Conservation (phyloP, 176 grass and related monocot genomes). For the Dendrocalamus sinicus region DNA sequence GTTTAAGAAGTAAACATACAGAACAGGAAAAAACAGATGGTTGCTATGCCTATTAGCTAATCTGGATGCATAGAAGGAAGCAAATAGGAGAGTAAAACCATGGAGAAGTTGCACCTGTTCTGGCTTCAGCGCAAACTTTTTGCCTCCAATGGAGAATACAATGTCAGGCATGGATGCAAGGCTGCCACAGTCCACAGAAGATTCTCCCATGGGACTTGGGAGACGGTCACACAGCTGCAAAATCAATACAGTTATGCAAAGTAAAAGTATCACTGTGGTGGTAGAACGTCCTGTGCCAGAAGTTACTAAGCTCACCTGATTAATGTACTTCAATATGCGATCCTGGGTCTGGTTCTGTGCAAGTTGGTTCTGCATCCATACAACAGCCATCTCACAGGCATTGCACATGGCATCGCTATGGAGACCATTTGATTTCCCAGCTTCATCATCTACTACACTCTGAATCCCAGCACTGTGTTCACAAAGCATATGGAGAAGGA, state of each 20-base stretch:
- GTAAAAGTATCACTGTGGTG: background rate
- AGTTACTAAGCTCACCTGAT: slow-evolving; percentile 49
- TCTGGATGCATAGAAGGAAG: background rate
- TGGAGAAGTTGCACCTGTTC: slow-evolving; percentile 54
- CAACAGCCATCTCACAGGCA: slow-evolving; percentile 95
- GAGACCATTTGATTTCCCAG: slow-evolving; percentile 48
- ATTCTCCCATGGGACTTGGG: slow-evolving; percentile 96
- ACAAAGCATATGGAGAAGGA: no score
- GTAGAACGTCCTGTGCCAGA: background rate
- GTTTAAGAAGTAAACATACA: background rate
- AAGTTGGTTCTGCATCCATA: slow-evolving; percentile 98
- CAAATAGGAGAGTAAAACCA: background rate
- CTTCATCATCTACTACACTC: slow-evolving; percentile 66
- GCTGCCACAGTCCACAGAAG: slow-evolving; percentile 71
- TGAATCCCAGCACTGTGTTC: slow-evolving; percentile 71
- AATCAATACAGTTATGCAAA: background rate
- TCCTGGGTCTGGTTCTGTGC: slow-evolving; percentile 83
- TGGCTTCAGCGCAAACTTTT: slow-evolving; percentile 63
- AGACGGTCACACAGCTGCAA: slow-evolving; percentile 83
- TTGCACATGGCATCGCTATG: slow-evolving; percentile 69
- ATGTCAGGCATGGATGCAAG: slow-evolving; percentile 73
- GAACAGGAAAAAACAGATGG: background rate
- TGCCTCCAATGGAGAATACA: slow-evolving; percentile 73
- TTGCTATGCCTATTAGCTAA: background rate
- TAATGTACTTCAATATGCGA: slow-evolving; percentile 68